Conservation (phyloP, 768 basidiomycete genomes). For the Mrakia blollopis region DNA sequence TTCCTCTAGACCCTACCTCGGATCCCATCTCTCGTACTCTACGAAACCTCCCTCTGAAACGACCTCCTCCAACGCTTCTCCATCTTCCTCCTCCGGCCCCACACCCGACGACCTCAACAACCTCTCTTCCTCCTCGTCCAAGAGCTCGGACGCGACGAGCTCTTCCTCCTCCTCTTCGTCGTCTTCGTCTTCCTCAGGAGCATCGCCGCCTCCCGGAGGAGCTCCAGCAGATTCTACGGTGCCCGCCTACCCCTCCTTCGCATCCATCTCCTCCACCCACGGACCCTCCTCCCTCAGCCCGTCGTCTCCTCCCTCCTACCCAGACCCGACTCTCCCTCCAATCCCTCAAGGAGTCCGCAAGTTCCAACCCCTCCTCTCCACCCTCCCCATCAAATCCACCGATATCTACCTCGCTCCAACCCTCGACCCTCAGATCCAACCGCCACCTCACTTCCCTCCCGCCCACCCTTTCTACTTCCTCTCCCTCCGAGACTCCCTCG, state of each 20-base stretch:
- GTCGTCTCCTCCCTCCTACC: not conserved
- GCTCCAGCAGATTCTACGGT: not conserved
- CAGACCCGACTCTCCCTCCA: not conserved
- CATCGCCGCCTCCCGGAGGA: no score
- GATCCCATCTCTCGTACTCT: not conserved
- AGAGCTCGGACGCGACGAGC: no score
- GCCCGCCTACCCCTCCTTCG: not conserved
- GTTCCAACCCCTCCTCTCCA: constrained; percentile 3
- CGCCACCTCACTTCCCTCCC: constrained; percentile 8
- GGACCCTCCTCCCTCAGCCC: no score
- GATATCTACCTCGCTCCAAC: constrained; percentile 20
- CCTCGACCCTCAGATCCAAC: constrained; percentile 6
- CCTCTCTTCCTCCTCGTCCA: not conserved
- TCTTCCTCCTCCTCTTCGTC: not conserved
- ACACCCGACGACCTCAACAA: not conserved
- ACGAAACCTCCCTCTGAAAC: not conserved
- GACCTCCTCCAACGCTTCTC: not conserved
- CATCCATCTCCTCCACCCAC: not conserved
- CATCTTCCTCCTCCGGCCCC: not conserved
- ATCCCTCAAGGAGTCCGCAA: not conserved
- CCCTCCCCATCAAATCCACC: not conserved
- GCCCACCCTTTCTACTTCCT: constrained; percentile 23
- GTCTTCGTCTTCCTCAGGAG: no score
- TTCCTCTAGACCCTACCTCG: not conserved
- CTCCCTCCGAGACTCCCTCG: constrained; percentile 15